Base-by-base conservation (phyloP, 495 filamentous ascomycete genomes). In the Aspergillus funiculosus region DNA sequence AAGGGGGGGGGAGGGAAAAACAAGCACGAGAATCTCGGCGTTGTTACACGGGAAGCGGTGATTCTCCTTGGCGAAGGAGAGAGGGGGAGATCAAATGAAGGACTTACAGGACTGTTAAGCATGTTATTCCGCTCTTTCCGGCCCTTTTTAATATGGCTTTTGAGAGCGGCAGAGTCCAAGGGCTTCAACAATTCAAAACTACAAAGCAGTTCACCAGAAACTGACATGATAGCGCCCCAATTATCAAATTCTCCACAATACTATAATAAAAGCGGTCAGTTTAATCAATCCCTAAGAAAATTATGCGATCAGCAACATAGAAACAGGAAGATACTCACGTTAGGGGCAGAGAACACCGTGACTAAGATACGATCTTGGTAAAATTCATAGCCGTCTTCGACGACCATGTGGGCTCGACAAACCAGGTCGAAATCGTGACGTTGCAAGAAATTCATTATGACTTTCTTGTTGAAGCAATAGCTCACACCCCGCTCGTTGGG, bases 211-310 rank as follows among this genome's bases (percentile, higher is more conserved):
- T 96, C 91, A 8, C 78, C 78, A 1, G 88, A 94, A 10, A 99
- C 92, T 7, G 90, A 94, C 92, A 99, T 99, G 47, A 97, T 89
- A 32, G 92, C 92, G 11, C 92, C 92, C 88, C 92, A 97, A 44
- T 99, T 99, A 61, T 99, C 92, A 57, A 99, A 99, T 67, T 99
- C 92, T 50, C 92, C 92, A 58, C 92, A 99, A 60, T 99, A 99
- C 89, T 95, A 54, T 15, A 36, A 28, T 29, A 45, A 55, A 26
- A 51, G 15, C 17, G 17, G 56, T 67, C 26, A 60, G 61, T 21
- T 46, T n/a, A 31, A 31, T 6, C 1, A 27, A 22, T 4, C 2
- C 27, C 6, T 10, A 21, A 10, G 9, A 15, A 37, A 28, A 5
- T 1, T 3, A n/a, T 13, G 22, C 22, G 7, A 38, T 30, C 52